These are phyloP conservation scores for Hemisphaericaspora xylanilytica DNA, from an alignment of 1,139 yeast species.

Conservation along the genomic window DNA sequence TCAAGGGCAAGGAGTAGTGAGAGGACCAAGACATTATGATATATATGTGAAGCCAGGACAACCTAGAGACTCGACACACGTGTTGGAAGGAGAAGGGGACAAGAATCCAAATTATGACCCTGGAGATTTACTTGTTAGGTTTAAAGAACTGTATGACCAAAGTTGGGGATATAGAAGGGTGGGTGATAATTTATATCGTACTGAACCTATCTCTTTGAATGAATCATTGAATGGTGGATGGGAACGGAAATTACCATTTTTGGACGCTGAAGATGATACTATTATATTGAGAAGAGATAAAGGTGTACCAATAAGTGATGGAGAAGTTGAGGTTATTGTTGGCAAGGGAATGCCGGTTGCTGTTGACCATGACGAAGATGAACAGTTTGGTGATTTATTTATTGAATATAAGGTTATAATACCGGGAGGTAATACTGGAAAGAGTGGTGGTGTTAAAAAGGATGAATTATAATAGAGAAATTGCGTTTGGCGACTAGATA, in stretches of 20 bases:
- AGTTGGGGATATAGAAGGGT: constrained; percentile 87
- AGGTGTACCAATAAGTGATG: constrained; percentile 56
- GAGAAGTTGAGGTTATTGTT: constrained; percentile 65
- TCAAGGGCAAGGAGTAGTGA: constrained; percentile 63
- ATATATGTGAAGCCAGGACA: constrained; percentile 72
- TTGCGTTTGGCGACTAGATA: no score
- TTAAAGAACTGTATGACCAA: constrained; percentile 51
- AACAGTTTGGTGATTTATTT: constrained; percentile 71
- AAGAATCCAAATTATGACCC: constrained; percentile 76
- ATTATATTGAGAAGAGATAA: constrained; percentile 39
- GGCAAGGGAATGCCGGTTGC: constrained; percentile 84
- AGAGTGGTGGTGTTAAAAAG: constrained; percentile 4
- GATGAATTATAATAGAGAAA: constrained; percentile 14
- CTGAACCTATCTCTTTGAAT: constrained; percentile 67
- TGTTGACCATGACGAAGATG: constrained; percentile 27
- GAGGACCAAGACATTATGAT: constrained; percentile 55
- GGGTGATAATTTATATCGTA: constrained; percentile 70
- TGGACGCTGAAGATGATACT: constrained; percentile 55
- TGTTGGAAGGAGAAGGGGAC: constrained; percentile 77
- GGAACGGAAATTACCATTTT: constrained; percentile 61
- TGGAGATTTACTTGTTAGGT: constrained; percentile 68
- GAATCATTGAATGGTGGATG: constrained; percentile 84
- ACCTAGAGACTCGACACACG: constrained; percentile 56
- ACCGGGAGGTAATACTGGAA: constrained; percentile 29
- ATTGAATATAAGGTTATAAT: constrained; percentile 64